Base-by-base conservation (phyloP, 208 protist genomes). In the Acanthamoeba castellanii region DNA sequence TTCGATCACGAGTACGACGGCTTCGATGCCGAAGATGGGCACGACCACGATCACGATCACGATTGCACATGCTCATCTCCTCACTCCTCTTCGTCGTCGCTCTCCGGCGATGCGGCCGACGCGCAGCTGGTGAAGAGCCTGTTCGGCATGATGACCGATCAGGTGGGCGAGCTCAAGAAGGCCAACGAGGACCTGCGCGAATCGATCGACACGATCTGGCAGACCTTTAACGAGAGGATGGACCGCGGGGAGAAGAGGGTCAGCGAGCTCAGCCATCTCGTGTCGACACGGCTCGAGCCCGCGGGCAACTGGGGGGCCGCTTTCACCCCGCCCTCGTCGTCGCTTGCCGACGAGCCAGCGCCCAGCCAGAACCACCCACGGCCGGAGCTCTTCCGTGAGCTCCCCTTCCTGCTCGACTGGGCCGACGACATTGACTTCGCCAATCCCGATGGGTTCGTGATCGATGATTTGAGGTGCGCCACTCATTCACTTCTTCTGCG, bases 91-190 rank as follows among this genome's bases (percentile, higher is more conserved):
- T 27, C 34, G 11, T 74, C 68, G 4, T 20, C 66, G 20, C 16
- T 74, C 68, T 74, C 68, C n/a, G 72, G 13, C 8, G 72, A 81
- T 11, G 72, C 30, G 37, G 72, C 34, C 34, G 72, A 81, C 27
- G 20, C 72, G 34, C 16, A 81, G 37, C 72, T 81, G 72, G 72
- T 50, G 37, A 81, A 81, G 34, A 50, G 72, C 42, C 72, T 81
- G 34, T 81, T 81, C 27, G 72, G 72, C 32, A 42, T 81, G 72
- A 25, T 81, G 37, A 50, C 72, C 34, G 72, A 81, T 32, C 72
- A 81, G 34, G 42, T 81, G 34, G 42, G 72, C 42, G 72, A 81
- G 18, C 72, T 81, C 72, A 81, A 81, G 72, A 81, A 81, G 72
- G 72, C 72, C 72, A 81, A 81, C 42, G 34, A 81, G 37, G 72